Conservation (phyloP, 1,139 yeast genomes). For the Taphrina populina region DNA sequence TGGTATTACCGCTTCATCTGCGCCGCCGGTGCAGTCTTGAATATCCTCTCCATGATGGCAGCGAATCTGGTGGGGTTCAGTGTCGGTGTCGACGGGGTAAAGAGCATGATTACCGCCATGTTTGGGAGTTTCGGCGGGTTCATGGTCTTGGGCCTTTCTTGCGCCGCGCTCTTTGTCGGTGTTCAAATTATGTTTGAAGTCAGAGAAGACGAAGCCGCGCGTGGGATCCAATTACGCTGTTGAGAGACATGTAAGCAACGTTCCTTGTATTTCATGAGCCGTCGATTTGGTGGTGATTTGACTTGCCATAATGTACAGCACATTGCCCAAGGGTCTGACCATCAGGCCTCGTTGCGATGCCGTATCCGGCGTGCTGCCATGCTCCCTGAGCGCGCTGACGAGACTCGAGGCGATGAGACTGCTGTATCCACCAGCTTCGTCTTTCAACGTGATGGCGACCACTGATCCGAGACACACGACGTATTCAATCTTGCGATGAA, state of each 20-base stretch:
- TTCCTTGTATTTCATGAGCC: slow-evolving; percentile 4
- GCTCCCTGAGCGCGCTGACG: slow-evolving; percentile 8
- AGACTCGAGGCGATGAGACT: slow-evolving; percentile 8
- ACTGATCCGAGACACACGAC: slow-evolving; percentile 42
- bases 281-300: slow-evolving; percentile 18
- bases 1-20: slow-evolving; percentile 76
- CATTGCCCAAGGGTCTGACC: slow-evolving; percentile 34
- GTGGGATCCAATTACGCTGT: slow-evolving; percentile 32
- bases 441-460: slow-evolving; percentile 40
- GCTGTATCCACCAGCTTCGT: slow-evolving; percentile 28
- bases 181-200: slow-evolving; percentile 93
- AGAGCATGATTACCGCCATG: slow-evolving; percentile 64
- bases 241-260: slow-evolving; percentile 1
- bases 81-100: slow-evolving; percentile 81
- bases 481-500: slow-evolving; percentile 38
- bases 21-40: slow-evolving; percentile 81
- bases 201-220: slow-evolving; percentile 63
- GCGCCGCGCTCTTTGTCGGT: slow-evolving; percentile 71
- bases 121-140: slow-evolving; percentile 68
- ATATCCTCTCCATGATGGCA: slow-evolving; percentile 97
- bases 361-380: not conserved
- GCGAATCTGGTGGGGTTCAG: slow-evolving; percentile 95
- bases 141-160: slow-evolving; percentile 62
- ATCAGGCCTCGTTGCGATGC: slow-evolving; percentile 3
- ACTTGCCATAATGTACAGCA: slow-evolving; percentile 32